A percentile compares a stretch with the other conserved stretches of the same genome.
These are phyloP conservation scores for Jasminum sambac DNA, from an alignment of 257 asterid genomes.

Conservation along the genomic window DNA sequence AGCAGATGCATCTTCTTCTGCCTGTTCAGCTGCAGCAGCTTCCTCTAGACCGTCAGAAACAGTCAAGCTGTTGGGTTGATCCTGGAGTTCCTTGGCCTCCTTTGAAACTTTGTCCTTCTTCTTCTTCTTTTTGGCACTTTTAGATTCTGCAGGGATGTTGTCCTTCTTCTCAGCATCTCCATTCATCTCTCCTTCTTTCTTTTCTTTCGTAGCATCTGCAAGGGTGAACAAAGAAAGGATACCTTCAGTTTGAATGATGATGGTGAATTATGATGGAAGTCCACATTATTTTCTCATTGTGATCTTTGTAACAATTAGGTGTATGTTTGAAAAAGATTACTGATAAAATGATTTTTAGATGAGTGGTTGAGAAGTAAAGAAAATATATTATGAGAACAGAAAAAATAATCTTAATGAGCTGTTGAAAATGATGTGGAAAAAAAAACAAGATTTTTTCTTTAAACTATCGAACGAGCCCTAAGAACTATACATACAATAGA, in stretches of 20 bases:
- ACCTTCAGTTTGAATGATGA: conserved; percentile 8
- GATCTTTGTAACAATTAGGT: neutral
- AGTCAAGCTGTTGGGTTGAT: conserved; percentile 45
- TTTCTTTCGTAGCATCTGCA: conserved; percentile 44
- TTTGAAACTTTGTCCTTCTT: conserved; percentile 78
- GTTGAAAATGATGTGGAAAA: no score
- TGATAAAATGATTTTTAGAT: neutral
- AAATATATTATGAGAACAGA: no score
- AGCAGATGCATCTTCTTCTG: conserved; percentile 52
- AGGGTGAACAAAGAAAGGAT: neutral
- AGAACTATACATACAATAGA: no score
- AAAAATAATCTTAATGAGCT: no score
- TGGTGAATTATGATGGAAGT: conserved; percentile 1
- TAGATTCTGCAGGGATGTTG: conserved; percentile 66
- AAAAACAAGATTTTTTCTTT: no score
- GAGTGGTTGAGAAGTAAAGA: no score
- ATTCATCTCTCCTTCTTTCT: conserved; percentile 43
- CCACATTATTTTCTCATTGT: conserved; percentile 1
- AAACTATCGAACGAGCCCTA: no score
- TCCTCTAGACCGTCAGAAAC: conserved; percentile 48
- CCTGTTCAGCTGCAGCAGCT: conserved; percentile 36
- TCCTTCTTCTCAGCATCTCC: conserved; percentile 64
- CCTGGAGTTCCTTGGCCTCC: conserved; percentile 63
- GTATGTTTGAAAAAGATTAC: no score
- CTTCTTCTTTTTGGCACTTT: conserved; percentile 85